Evolutionary conservation across 306 rosid genomes (phyloP), one percentile per base, ranked within the genome.

Genomic region (Urtica urens): DNA sequence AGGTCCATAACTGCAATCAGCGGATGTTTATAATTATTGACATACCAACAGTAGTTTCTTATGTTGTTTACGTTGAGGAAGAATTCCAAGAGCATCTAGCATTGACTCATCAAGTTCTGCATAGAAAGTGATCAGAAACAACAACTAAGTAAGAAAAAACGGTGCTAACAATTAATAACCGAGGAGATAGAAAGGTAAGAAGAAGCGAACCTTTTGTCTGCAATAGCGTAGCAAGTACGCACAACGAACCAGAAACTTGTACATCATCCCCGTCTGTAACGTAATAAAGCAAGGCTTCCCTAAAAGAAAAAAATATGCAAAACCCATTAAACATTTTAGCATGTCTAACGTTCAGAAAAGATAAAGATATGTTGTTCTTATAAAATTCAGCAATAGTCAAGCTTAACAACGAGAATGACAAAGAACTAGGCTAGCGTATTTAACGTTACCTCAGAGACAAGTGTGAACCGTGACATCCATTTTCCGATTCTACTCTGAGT

Each of bases 41-140:
- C 67, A 48, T 79, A 90, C 97, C 93, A 90, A 68, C 55, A 88
- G 49, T 38, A 78, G 81, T 67, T 81, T 84, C 74, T 90, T 90
- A 45, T 90, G 93, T 38, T 90, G 80, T 64, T 81, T 81, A 46
- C 97, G 88, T 56, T 79, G 95, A 16, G 97, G 97, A 70, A 90
- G 97, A 53, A 90, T 81, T 58, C 95, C 97, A 49, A 90, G 90
- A 44, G 78, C 87, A 44, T 90, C 95, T 48, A 82, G 80, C 93
- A 79, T 79, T 57, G 93, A 72, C 56, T 90, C 97, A 30, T 90
- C 92, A 59, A 90, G 72, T 60, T 90, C 97, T 90, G 59, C 49
- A 58, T 30, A 72, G 54, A 49, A 14, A 35, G 51, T n/a, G 43
- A 66, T 22, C 44, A 47, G 11, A 22, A 44, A 39, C 68, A 49